Conservation (phyloP, 768 basidiomycete species). For the Lactarius sanguifluus region DNA sequence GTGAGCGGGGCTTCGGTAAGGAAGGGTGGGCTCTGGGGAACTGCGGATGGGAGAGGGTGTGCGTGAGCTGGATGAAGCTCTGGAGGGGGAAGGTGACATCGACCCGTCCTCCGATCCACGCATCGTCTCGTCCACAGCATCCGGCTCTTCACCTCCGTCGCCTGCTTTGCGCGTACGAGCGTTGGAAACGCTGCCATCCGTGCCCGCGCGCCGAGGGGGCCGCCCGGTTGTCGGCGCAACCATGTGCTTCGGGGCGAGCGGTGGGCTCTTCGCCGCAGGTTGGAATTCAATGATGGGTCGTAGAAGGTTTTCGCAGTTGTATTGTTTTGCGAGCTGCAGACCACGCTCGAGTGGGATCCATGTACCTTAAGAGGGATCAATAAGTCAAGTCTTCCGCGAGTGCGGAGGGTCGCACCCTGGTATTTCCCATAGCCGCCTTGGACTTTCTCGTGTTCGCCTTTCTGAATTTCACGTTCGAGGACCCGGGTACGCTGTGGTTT, state of each 20-base stretch:
- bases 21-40: conserved; percentile 49
- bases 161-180: conserved; percentile 55
- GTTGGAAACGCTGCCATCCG: conserved; percentile 29
- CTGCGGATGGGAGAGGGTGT: conserved; percentile 87
- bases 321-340: conserved; percentile 81
- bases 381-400: neutral
- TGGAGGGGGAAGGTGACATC: conserved; percentile 87
- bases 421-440: conserved; percentile 99
- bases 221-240: conserved; percentile 66
- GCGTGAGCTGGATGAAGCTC: conserved; percentile 82
- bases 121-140: conserved; percentile 58
- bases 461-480: conserved; percentile 96
- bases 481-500: conserved; percentile 98
- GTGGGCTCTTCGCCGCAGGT: conserved; percentile 86
- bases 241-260: conserved; percentile 94
- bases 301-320: conserved; percentile 83
- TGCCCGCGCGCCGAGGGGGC: conserved; percentile 36
- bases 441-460: conserved; percentile 98
- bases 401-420: conserved; percentile 64
- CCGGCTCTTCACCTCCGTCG: conserved; percentile 51
- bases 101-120: conserved; percentile 84
- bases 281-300: conserved; percentile 95
- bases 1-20: conserved; percentile 41
- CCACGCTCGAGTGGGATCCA: conserved; percentile 98
- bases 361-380: conserved; percentile 61